A percentile compares a stretch with the other conserved stretches of the same genome.
Conservation (phyloP, 768 basidiomycete species). For the Gymnopilus junonius region DNA sequence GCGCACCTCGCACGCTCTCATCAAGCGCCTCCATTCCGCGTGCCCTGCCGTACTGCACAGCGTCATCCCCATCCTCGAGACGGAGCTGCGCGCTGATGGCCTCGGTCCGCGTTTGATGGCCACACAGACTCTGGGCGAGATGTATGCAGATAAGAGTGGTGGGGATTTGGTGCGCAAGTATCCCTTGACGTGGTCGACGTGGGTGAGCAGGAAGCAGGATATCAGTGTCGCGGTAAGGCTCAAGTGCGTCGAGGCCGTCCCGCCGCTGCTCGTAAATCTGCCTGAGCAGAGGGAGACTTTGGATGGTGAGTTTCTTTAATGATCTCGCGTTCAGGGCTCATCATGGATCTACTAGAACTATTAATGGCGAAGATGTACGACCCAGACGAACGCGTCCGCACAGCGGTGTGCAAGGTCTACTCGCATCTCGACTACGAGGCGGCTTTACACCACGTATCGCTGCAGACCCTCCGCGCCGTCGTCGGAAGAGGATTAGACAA, state of each 20-base stretch:
- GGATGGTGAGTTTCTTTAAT: slow-evolving; percentile 56
- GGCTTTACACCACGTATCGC: slow-evolving; percentile 78
- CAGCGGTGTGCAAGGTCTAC: slow-evolving; percentile 82
- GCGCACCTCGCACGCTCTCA: slow-evolving; percentile 79
- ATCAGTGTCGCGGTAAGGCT: slow-evolving; percentile 71
- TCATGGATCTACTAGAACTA: slow-evolving; percentile 43
- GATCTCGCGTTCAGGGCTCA: neutral
- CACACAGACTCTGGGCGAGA: slow-evolving; percentile 87
- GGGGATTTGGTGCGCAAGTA: slow-evolving; percentile 79
- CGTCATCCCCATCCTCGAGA: slow-evolving; percentile 92
- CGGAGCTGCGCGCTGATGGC: slow-evolving; percentile 83
- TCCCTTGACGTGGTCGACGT: slow-evolving; percentile 83
- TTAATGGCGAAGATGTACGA: slow-evolving; percentile 74
- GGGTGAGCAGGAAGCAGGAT: slow-evolving; percentile 83
- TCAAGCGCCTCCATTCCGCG: slow-evolving; percentile 78
- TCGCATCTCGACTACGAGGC: slow-evolving; percentile 90
- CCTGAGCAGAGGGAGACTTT: slow-evolving; percentile 70
- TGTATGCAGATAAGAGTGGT: slow-evolving; percentile 83
- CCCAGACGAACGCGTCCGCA: slow-evolving; percentile 90
- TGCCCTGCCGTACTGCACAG: slow-evolving; percentile 85
- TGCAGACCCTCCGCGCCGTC: slow-evolving; percentile 61
- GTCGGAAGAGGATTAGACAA: slow-evolving; percentile 82
- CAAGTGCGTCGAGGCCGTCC: slow-evolving; percentile 75
- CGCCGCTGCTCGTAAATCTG: slow-evolving; percentile 62
- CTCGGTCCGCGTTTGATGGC: slow-evolving; percentile 73